Conservation (phyloP, 352 stramenopile genomes). For the Phytophthora pini region DNA sequence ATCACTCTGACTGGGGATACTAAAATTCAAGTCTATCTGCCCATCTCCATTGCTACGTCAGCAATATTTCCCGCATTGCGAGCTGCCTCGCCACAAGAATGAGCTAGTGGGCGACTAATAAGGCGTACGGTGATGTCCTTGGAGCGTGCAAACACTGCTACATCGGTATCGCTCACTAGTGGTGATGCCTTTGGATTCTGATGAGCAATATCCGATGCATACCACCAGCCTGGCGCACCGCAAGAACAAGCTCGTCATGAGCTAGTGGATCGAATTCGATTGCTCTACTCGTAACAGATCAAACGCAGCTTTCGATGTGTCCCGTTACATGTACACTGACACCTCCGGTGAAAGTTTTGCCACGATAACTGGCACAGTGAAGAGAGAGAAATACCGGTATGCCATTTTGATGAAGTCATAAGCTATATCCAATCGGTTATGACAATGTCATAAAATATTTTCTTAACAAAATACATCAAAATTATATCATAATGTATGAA, state of each 20-base stretch:
- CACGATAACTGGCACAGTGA: too few relatives aligned
- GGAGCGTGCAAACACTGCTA: not conserved
- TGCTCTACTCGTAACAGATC: not conserved
- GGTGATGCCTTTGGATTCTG: too few relatives aligned
- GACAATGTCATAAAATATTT: too few relatives aligned
- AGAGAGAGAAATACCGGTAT: too few relatives aligned
- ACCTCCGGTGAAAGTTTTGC: not conserved
- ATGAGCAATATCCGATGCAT: not conserved
- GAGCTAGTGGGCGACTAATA: conserved; percentile 1
- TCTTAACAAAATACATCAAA: too few relatives aligned
- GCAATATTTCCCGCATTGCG: not conserved
- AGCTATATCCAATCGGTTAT: too few relatives aligned
- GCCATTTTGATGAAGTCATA: too few relatives aligned
- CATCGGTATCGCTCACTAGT: not conserved
- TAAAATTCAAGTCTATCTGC: conserved; percentile 7
- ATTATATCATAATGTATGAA: too few relatives aligned
- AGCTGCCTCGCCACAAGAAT: conserved; percentile 3
- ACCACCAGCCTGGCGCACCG: not conserved
- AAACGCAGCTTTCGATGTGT: not conserved
- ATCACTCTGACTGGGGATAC: conserved; percentile 11
- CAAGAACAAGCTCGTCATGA: conserved; percentile 1
- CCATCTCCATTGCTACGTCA: conserved; percentile 11
- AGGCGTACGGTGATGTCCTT: not conserved
- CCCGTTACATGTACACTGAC: too few relatives aligned
- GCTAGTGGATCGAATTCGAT: not conserved